These are phyloP conservation scores for Ogataea pini DNA, from an alignment of 805 yeast genomes.

Conservation along the genomic window DNA sequence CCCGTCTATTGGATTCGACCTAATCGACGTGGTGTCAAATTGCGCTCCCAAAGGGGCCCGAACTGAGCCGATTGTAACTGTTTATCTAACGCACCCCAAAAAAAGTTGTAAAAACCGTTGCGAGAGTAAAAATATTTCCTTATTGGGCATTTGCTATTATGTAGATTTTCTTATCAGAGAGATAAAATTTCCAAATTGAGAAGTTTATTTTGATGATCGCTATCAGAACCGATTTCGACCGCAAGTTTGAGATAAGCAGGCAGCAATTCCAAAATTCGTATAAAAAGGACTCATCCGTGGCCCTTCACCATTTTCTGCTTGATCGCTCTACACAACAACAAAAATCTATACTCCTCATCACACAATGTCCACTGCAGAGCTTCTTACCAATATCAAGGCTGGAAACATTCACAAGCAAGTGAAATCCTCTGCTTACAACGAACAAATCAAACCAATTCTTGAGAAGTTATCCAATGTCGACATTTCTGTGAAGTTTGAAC, in stretches of 20 bases:
- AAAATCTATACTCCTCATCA: background rate
- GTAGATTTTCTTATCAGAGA: constrained; percentile 3
- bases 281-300: too few species aligned
- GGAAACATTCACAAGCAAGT: constrained; percentile 42
- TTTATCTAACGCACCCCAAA: background rate
- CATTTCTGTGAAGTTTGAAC: constrained; percentile 38
- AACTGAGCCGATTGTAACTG: background rate
- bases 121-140: constrained; percentile 1
- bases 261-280: background rate
- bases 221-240: constrained; percentile 3
- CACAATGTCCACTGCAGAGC: constrained; percentile 35
- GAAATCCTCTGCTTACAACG: constrained; percentile 35
- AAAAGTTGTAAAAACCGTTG: constrained; percentile 7
- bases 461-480: constrained; percentile 22
- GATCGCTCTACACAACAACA: background rate
- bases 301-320: too few species aligned
- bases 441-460: constrained; percentile 35
- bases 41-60: background rate
- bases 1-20: too few species aligned
- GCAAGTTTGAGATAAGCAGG: background rate
- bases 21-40: background rate
- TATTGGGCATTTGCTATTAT: background rate
- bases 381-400: constrained; percentile 35
- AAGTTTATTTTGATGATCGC: background rate
- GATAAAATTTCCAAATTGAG: background rate